Evolutionary conservation across 257 asterid species (phyloP).

Genomic region (Gynochthodes officinalis): DNA sequence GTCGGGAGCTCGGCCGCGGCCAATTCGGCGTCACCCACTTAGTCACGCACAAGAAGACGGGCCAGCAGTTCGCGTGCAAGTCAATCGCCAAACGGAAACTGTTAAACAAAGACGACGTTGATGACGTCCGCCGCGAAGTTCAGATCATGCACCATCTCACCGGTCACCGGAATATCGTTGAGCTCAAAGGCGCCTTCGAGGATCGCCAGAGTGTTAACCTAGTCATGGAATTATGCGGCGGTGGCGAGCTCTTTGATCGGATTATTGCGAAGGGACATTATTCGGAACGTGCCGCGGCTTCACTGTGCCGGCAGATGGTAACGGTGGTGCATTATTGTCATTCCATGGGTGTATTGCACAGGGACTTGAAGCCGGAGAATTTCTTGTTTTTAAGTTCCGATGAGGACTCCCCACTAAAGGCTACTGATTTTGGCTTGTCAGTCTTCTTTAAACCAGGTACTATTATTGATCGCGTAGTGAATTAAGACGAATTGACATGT

Average conservation of each 20-base stretch:
- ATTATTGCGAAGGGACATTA: constrained; percentile 78
- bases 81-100: constrained; percentile 85
- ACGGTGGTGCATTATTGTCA: constrained; percentile 78
- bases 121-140: constrained; percentile 84
- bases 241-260: constrained; percentile 86
- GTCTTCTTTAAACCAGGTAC: constrained; percentile 75
- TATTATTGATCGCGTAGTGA: not conserved
- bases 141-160: constrained; percentile 96
- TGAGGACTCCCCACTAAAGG: constrained; percentile 73
- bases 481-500: not conserved
- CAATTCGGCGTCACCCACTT: constrained; percentile 86
- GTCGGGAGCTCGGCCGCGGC: constrained; percentile 88
- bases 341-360: constrained; percentile 85
- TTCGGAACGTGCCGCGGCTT: constrained; percentile 99
- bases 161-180: constrained; percentile 78
- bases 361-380: constrained; percentile 90
- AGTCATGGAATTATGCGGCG: constrained; percentile 85
- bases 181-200: constrained; percentile 74
- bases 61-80: constrained; percentile 66
- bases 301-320: constrained; percentile 75
- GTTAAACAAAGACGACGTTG: constrained; percentile 57
- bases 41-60: constrained; percentile 59
- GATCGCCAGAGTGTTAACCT: constrained; percentile 71
- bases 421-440: constrained; percentile 85
- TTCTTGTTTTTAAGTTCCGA: constrained; percentile 53